Evolutionary conservation across 2,329 filamentous ascomycete genomes (phyloP).

Genomic region (Xylaria digitata): DNA sequence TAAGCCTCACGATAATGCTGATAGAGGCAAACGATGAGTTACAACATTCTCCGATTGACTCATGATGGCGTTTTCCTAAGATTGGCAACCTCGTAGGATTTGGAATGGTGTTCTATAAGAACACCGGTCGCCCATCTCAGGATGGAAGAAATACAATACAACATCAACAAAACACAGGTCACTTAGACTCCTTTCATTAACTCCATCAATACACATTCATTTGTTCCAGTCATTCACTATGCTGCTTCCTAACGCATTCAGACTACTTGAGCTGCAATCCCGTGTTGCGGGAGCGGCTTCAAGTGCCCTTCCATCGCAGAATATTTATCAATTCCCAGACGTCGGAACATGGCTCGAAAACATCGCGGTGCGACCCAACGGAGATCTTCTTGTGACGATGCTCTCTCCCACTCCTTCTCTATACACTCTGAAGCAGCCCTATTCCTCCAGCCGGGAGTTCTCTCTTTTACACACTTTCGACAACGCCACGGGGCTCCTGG

Average conservation of each 20-base stretch:
- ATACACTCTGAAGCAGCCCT: slow-evolving; percentile 48
- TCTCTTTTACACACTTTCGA: slow-evolving; percentile 48
- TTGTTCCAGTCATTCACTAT: background rate
- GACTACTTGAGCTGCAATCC: background rate
- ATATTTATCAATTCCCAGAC: slow-evolving; percentile 42
- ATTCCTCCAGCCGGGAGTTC: slow-evolving; percentile 37
- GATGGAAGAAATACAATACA: too few relatives aligned
- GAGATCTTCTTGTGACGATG: slow-evolving; percentile 50
- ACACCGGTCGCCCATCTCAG: too few relatives aligned
- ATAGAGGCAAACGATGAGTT: too few relatives aligned
- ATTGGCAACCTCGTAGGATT: too few relatives aligned
- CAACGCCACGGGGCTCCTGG: slow-evolving; percentile 44
- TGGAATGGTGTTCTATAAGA: too few relatives aligned
- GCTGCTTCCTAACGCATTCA: background rate
- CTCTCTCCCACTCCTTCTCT: slow-evolving; percentile 46
- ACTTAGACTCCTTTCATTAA: too few relatives aligned
- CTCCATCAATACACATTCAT: background rate
- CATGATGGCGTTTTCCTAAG: too few relatives aligned
- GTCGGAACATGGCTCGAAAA: slow-evolving; percentile 50
- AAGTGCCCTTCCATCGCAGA: slow-evolving; percentile 30
- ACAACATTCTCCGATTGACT: too few relatives aligned
- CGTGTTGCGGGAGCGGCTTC: background rate
- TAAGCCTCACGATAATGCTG: too few relatives aligned
- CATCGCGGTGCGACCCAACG: slow-evolving; percentile 49
- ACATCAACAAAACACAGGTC: too few relatives aligned